Evolutionary conservation across 768 basidiomycete species (phyloP).

Genomic region (Suillus tomentosus): DNA sequence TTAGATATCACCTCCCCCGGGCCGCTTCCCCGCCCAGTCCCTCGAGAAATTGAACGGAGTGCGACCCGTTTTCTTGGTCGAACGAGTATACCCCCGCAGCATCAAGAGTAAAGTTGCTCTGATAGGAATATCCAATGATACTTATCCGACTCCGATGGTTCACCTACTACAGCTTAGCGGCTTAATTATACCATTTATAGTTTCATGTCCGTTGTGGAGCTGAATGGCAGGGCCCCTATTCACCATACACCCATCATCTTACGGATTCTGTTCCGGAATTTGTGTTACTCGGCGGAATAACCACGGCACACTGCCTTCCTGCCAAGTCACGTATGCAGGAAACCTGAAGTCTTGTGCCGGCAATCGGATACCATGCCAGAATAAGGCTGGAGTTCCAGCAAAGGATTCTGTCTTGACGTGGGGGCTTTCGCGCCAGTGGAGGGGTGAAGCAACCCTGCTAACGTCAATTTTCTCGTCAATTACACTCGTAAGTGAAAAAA

Average conservation of each 20-base stretch:
- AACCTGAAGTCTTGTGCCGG: slow-evolving; percentile 77
- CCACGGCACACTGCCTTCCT: slow-evolving; percentile 73
- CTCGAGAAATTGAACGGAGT: slow-evolving; percentile 5
- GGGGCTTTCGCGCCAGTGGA: slow-evolving; percentile 48
- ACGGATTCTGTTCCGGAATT: slow-evolving; percentile 57
- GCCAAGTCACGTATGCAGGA: slow-evolving; percentile 54
- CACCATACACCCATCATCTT: slow-evolving; percentile 41
- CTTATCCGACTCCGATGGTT: background rate
- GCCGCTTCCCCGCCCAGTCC: background rate
- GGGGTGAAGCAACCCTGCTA: slow-evolving; percentile 20
- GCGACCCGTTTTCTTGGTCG: slow-evolving; percentile 8
- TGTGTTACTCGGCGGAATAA: slow-evolving; percentile 64
- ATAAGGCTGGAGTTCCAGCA: slow-evolving; percentile 56
- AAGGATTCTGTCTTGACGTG: slow-evolving; percentile 37
- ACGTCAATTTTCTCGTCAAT: no score
- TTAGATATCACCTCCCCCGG: slow-evolving; percentile 7
- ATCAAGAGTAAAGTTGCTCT: slow-evolving; percentile 56
- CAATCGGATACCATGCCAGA: slow-evolving; percentile 66
- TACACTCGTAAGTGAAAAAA: background rate
- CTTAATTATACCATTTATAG: background rate
- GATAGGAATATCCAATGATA: background rate
- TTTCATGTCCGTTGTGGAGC: background rate
- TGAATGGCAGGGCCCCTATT: slow-evolving; percentile 56
- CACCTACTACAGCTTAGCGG: background rate
- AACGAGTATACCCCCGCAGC: slow-evolving; percentile 67